Percentiles rank a stretch among this genome's conserved stretches.
Evolutionary conservation across 805 yeast species (phyloP).

Genomic region (Ogataea zsoltii): DNA sequence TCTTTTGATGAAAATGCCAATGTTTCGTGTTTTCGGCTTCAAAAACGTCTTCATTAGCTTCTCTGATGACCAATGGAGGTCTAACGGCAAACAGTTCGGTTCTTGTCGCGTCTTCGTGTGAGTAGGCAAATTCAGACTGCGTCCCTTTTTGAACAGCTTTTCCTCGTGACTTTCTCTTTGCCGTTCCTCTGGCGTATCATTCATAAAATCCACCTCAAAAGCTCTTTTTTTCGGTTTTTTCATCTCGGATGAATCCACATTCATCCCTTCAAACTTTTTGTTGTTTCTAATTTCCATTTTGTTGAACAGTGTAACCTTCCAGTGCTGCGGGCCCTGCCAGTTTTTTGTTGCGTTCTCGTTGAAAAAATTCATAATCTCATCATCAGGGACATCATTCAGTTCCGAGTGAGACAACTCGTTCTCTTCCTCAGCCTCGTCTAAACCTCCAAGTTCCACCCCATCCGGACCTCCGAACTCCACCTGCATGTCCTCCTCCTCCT

Average conservation of each 20-base stretch:
- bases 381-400: too few species aligned
- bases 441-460: slow-evolving; percentile 1
- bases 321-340: slow-evolving; percentile 89
- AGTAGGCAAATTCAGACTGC: slow-evolving; percentile 43
- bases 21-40: slow-evolving; percentile 49
- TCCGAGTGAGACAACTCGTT: background rate
- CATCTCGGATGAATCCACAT: slow-evolving; percentile 1
- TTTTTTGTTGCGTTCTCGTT: slow-evolving; percentile 64
- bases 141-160: slow-evolving; percentile 21
- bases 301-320: slow-evolving; percentile 72
- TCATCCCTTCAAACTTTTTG: background rate
- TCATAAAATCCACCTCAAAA: slow-evolving; percentile 23
- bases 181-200: slow-evolving; percentile 20
- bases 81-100: slow-evolving; percentile 31
- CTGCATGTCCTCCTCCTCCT: background rate
- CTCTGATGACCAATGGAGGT: slow-evolving; percentile 63
- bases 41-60: slow-evolving; percentile 66
- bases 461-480: background rate
- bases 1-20: slow-evolving; percentile 20
- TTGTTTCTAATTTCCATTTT: slow-evolving; percentile 23
- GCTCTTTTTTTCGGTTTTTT: slow-evolving; percentile 36
- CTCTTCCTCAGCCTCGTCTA: background rate
- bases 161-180: slow-evolving; percentile 39
- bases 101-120: slow-evolving; percentile 33
- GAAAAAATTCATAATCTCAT: slow-evolving; percentile 61